Conservation (phyloP, 768 basidiomycete genomes). For the Rickenella mellea region DNA sequence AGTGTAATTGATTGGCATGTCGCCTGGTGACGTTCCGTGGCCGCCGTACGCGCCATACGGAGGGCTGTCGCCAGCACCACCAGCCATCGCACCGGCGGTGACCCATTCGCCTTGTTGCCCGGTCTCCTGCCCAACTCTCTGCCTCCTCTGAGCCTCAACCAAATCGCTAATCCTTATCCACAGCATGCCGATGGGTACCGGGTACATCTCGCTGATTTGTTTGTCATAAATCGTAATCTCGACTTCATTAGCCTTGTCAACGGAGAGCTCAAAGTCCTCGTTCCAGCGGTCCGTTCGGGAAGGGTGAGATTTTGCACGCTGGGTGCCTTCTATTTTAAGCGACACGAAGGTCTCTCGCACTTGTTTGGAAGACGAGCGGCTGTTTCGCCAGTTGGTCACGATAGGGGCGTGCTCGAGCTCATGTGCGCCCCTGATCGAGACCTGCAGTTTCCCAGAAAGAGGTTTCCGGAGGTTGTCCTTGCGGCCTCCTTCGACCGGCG, state of each 20-base stretch:
- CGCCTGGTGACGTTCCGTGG: background rate
- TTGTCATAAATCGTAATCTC: constrained; percentile 95
- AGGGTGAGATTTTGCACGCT: constrained; percentile 84
- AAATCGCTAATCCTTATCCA: constrained; percentile 94
- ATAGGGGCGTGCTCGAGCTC: constrained; percentile 94
- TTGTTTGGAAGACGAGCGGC: constrained; percentile 72
- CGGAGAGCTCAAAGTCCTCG: constrained; percentile 91
- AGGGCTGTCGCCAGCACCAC: constrained; percentile 38
- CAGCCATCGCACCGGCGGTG: constrained; percentile 54
- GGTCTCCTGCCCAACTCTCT: constrained; percentile 81
- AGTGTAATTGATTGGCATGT: background rate
- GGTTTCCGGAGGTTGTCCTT: constrained; percentile 93
- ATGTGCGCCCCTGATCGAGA: constrained; percentile 82
- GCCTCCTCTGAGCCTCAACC: constrained; percentile 85
- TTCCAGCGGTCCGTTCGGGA: constrained; percentile 95
- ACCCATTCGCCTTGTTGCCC: constrained; percentile 95
- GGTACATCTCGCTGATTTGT: constrained; percentile 68
- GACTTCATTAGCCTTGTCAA: constrained; percentile 98
- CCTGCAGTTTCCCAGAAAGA: constrained; percentile 82
- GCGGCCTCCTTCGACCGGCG: constrained; percentile 69
- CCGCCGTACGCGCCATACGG: background rate
- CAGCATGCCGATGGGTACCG: constrained; percentile 85
- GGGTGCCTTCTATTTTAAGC: constrained; percentile 93
- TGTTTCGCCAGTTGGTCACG: constrained; percentile 39
- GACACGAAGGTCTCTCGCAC: constrained; percentile 81